Base-by-base conservation (phyloP, 169 alveolate genomes). In the Toxoplasma gondii region DNA sequence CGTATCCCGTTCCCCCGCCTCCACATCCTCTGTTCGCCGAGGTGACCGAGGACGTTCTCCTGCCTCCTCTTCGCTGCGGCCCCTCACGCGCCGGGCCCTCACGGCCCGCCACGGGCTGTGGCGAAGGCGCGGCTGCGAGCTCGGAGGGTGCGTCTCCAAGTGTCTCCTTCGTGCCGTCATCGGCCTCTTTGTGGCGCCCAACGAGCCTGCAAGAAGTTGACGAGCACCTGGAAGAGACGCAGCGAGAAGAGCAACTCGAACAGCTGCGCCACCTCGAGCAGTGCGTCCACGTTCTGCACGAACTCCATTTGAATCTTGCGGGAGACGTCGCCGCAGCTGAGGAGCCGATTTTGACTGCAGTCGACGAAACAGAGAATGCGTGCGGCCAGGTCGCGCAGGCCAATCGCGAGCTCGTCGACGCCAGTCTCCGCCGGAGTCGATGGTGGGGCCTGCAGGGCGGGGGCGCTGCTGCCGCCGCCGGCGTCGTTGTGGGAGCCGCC, bases 401-500 rank as follows among this genome's bases (percentile, higher is more conserved):
- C 34, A 88, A 49, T 36, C 87, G 94, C 39, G 94, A 92, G 92
- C 78, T 92, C 29, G 87, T 88, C 53, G 36, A 78, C 58, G 94
- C 94, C n/a, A 74, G 91, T 39, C 91, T 88, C 64, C 80, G 87
- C 74, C 64, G 88, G 27, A 92, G 91, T 31, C 91, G 92, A n/a
- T 92, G 94, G 94, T 92, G 94, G 94, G 94, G 94, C 7, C 91
- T 92, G 53, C 94, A 92, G 41, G 94, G 94, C 24, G 94, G 94
- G n/a, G 92, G 94, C 43, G 94, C 92, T n/a, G 94, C 94, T 27
- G 94, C 94, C 41, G 91, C 88, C 16, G 92, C 88, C 43, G 94
- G 94, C n/a, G 94, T 83, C 12, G 34, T 88, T 54, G 94, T 92
- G 16, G 94, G 94, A 4, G 94, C 88, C 31, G 80, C 81, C 19